Conservation (phyloP, 2,329 filamentous ascomycete species). For the Ceratocystis albifundus region DNA sequence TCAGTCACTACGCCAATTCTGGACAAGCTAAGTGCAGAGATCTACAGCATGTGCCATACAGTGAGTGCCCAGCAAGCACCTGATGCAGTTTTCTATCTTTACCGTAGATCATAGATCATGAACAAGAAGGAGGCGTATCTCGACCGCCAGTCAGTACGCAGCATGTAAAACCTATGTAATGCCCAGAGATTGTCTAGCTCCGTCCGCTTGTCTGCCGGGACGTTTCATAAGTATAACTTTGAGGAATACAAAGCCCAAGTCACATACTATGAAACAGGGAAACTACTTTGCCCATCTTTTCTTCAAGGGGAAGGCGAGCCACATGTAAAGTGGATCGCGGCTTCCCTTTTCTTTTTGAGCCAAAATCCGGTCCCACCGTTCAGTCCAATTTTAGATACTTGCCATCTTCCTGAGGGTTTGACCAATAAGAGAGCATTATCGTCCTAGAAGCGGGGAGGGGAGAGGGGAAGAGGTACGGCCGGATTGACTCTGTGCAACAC, state of each 20-base stretch:
- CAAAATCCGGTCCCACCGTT: neutral
- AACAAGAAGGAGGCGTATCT: no score
- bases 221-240: no score
- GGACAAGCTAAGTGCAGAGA: no score
- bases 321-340: neutral
- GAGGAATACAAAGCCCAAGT: neutral
- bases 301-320: neutral
- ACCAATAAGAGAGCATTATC: neutral
- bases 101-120: no score
- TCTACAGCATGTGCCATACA: no score
- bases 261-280: neutral
- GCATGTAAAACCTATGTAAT: no score
- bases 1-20: no score
- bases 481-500: neutral
- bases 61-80: no score
- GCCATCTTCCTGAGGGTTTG: neutral
- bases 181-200: neutral
- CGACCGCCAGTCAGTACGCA: no score
- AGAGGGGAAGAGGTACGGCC: neutral
- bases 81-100: no score
- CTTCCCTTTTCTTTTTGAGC: neutral
- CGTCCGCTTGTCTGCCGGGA: neutral
- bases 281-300: conserved; percentile 13
- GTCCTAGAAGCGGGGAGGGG: neutral
- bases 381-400: neutral